A percentile compares a stretch with the other conserved stretches of the same genome.
These are phyloP conservation scores for Trichoderma atrobrunneum DNA, from an alignment of 2,329 filamentous ascomycete species.

Conservation along the genomic window DNA sequence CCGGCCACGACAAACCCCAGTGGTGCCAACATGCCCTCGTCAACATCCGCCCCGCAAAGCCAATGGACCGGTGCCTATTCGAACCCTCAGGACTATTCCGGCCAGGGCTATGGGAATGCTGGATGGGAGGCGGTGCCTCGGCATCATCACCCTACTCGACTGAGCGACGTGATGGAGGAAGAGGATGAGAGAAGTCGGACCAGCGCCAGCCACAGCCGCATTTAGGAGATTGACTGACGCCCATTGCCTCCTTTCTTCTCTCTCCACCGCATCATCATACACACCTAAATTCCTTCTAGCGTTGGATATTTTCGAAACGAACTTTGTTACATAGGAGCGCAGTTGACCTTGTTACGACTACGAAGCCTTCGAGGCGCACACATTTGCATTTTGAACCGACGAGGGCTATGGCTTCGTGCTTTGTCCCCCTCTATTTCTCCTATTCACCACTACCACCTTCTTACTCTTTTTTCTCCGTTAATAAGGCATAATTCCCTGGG, in stretches of 20 bases:
- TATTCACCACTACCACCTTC: neutral
- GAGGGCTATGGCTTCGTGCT: neutral
- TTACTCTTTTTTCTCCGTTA: neutral
- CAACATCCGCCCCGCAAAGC: constrained; percentile 29
- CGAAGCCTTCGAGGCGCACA: neutral
- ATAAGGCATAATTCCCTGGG: constrained; percentile 13
- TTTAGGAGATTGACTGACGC: constrained; percentile 28
- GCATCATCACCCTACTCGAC: constrained; percentile 82
- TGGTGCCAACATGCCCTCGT: constrained; percentile 31
- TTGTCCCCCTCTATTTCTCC: neutral
- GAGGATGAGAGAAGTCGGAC: constrained; percentile 79
- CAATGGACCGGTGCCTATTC: constrained; percentile 46
- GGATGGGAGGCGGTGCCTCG: constrained; percentile 75
- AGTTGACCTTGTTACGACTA: constrained; percentile 9
- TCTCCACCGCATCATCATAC: neutral
- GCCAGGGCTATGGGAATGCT: constrained; percentile 62
- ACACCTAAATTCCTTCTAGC: constrained; percentile 6
- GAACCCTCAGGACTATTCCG: constrained; percentile 59
- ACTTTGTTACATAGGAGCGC: constrained; percentile 2
- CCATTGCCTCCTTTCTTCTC: neutral
- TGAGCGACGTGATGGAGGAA: constrained; percentile 86
- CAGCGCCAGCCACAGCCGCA: constrained; percentile 63
- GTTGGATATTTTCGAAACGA: constrained; percentile 8
- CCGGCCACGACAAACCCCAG: constrained; percentile 44
- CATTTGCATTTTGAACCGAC: constrained; percentile 8